Base-by-base conservation (phyloP, 345 rosid species). In the Stellera chamaejasme region DNA sequence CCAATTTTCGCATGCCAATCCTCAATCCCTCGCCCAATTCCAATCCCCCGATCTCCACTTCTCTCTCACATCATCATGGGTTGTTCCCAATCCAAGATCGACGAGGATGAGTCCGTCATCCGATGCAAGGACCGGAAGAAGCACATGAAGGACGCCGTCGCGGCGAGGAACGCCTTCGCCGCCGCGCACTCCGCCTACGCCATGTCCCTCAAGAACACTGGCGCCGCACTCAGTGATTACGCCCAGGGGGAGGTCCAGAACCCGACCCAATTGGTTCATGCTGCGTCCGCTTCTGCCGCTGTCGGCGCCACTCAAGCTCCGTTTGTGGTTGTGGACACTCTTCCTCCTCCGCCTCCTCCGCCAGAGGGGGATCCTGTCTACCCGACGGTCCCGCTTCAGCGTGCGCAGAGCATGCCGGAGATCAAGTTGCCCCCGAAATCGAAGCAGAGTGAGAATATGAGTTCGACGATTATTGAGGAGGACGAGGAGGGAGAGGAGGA, bases 181-280 rank as follows among this genome's bases (percentile, higher is more conserved):
- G 94, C 99, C n/a, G 90, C 97, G 1, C 96, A 93, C 80, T 77
- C 82, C 8, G 79, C 91, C 72, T 87, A 82, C 75, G 74, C 84
- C 28, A 75, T 88, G 75, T 67, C 88, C 44, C 78, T 92, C 13
- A 86, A 84, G 69, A 84, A 87, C 80, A 81, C 96, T 62, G 99
- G 97, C 59, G 96, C 96, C 51, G 97, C 97, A 60, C 89, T 93
- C 65, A 82, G 84, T 63, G 97, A 87, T 52, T 89, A 78, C 66
- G 75, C 90, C n/a, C 84, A 78, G 13, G 86, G 83, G 26, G 97
- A 88, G 72, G 69, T 77, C 50, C 80, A 69, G 51, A 52, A 62
- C 67, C 79, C 80, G 48, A 41, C 48, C 65, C 10, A 56, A 14
- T 10, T 54, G 2, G 58, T 60, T 10, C 7, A 64, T 13, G 15